Conservation (phyloP, 2,329 filamentous ascomycete genomes). For the Aspergillus pseudotamarii region DNA sequence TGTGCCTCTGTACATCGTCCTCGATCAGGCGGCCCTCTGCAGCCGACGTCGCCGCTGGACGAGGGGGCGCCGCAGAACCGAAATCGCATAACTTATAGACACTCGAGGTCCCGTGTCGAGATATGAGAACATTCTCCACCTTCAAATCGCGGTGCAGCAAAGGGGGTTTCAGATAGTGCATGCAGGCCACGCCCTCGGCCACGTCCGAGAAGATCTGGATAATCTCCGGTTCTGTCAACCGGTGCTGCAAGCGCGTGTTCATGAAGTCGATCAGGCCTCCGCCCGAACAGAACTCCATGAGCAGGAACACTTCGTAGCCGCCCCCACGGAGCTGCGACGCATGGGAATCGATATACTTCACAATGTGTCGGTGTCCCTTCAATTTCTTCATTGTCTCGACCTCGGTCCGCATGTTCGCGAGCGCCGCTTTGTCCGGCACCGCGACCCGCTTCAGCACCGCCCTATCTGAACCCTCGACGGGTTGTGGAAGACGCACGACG, state of each 20-base stretch:
- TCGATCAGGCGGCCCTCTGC: conserved; percentile 90
- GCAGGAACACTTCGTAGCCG: conserved; percentile 94
- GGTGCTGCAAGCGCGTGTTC: conserved; percentile 96
- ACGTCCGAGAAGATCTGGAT: conserved; percentile 96
- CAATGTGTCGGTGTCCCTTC: conserved; percentile 93
- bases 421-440: conserved; percentile 90
- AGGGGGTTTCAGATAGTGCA: conserved; percentile 97
- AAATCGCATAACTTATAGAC: conserved; percentile 98
- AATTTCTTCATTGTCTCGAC: conserved; percentile 99
- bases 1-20: conserved; percentile 96
- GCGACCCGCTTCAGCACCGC: conserved; percentile 94
- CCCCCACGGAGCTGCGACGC: conserved; percentile 90
- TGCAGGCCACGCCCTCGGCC: conserved; percentile 93
- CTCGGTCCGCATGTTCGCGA: conserved; percentile 96
- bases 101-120: conserved; percentile 63
- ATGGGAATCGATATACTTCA: conserved; percentile 98
- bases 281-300: conserved; percentile 97
- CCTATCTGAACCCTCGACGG: conserved; percentile 75
- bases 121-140: conserved; percentile 96
- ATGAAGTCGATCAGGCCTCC: conserved; percentile 98
- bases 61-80: conserved; percentile 83
- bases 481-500: conserved; percentile 80
- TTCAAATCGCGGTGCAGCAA: conserved; percentile 93
- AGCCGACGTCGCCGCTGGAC: conserved; percentile 81
- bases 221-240: conserved; percentile 95